Conservation (phyloP, 441 rosid species). For the Pelargonium cotyledonis region DNA sequence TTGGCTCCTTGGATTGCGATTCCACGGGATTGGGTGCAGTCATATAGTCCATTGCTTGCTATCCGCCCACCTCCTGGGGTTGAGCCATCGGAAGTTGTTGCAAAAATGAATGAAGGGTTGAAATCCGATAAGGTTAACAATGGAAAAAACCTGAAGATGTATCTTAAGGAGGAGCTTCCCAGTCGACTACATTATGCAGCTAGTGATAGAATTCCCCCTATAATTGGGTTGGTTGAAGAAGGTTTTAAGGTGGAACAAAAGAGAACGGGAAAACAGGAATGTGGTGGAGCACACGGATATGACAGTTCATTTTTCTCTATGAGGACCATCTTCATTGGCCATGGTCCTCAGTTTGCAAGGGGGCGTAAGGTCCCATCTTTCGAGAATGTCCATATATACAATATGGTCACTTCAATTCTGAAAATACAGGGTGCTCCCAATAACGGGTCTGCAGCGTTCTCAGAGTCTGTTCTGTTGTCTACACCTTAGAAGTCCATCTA, state of each 20-base stretch:
- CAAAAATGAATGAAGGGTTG: slow-evolving; percentile 74
- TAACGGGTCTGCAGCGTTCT: slow-evolving; percentile 57
- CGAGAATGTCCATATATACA: slow-evolving; percentile 86
- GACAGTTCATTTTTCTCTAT: slow-evolving; percentile 85
- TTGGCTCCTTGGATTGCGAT: slow-evolving; percentile 62
- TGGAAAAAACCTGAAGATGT: slow-evolving; percentile 61
- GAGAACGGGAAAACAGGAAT: slow-evolving; percentile 45
- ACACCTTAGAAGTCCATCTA: slow-evolving; percentile 6
- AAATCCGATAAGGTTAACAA: slow-evolving; percentile 66
- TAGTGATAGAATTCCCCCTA: slow-evolving; percentile 69
- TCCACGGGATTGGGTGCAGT: slow-evolving; percentile 61
- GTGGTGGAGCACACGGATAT: slow-evolving; percentile 91
- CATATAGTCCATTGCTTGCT: slow-evolving; percentile 58
- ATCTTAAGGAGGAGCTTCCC: slow-evolving; percentile 82
- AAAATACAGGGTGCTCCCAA: slow-evolving; percentile 61
- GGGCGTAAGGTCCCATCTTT: slow-evolving; percentile 83
- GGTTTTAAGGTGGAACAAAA: slow-evolving; percentile 69
- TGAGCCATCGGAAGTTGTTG: slow-evolving; percentile 38
- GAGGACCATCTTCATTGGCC: slow-evolving; percentile 84
- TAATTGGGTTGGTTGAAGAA: slow-evolving; percentile 69
- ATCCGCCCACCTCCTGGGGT: slow-evolving; percentile 54
- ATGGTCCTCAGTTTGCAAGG: slow-evolving; percentile 70
- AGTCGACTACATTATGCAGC: slow-evolving; percentile 63
- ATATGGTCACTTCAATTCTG: slow-evolving; percentile 66
- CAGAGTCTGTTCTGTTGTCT: slow-evolving; percentile 41